A percentile compares a stretch with the other conserved stretches of the same genome.
These are phyloP conservation scores for Mercurialis annua DNA, from an alignment of 345 rosid species.

Conservation along the genomic window DNA sequence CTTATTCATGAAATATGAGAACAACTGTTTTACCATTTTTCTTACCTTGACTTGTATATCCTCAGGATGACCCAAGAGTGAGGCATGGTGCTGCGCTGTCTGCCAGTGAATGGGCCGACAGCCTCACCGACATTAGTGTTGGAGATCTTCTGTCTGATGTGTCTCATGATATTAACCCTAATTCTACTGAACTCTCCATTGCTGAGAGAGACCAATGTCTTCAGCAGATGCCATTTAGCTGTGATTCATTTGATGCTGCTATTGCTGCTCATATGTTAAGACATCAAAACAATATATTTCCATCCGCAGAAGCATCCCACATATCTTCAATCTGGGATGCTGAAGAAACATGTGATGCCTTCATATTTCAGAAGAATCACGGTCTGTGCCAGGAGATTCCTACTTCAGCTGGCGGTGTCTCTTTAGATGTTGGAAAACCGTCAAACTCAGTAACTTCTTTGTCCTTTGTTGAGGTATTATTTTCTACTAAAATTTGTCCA, in stretches of 20 bases:
- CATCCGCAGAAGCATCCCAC: conserved; percentile 39
- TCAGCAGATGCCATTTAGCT: conserved; percentile 64
- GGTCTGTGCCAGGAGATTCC: conserved; percentile 29
- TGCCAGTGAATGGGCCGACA: conserved; percentile 95
- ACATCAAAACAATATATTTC: conserved; percentile 57
- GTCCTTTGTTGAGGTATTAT: conserved; percentile 43
- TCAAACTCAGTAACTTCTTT: conserved; percentile 23
- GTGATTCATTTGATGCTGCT: conserved; percentile 98
- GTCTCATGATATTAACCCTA: conserved; percentile 42
- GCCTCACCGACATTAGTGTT: conserved; percentile 82
- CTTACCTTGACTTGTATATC: conserved; percentile 16
- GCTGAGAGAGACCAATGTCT: conserved; percentile 46
- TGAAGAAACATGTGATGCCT: conserved; percentile 98
- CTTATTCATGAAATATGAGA: neutral
- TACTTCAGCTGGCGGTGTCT: conserved; percentile 29
- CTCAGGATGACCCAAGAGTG: conserved; percentile 43
- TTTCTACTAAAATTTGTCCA: neutral
- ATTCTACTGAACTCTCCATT: conserved; percentile 38
- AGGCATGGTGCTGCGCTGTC: conserved; percentile 41
- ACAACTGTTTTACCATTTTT: neutral
- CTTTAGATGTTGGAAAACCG: conserved; percentile 30
- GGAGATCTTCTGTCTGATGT: conserved; percentile 86
- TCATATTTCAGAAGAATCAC: conserved; percentile 60
- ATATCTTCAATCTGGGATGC: conserved; percentile 86
- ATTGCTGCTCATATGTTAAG: conserved; percentile 91